Evolutionary conservation across 306 rosid species (phyloP), one percentile per base, ranked within the genome.

Genomic region (Quercus agrifolia): DNA sequence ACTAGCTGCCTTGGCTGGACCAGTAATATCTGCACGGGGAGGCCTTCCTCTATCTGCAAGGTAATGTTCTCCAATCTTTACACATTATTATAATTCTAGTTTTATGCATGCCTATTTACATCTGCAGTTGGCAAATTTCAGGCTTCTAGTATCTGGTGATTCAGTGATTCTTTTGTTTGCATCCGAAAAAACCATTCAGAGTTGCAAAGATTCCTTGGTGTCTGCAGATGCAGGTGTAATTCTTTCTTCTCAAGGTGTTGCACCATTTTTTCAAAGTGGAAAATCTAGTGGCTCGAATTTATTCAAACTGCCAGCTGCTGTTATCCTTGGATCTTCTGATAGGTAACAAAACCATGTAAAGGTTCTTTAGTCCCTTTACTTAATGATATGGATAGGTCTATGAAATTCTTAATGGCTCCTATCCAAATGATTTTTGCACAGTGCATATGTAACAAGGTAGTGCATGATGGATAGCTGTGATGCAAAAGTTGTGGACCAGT

Each of bases 1-100:
- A 69, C 84, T 88, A 11, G 70, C 74, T 70, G 71, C 83, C 71
- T 81, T 88, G 83, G 73, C 83, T 75, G 89, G 78, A 58, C 86
- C 81, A 38, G 73, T 88, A 61, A 81, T 88, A 75, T 69, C 67
- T 70, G 86, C 89, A 41, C 86, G 89, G 11, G 81, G 87, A 76
- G 89, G 84, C 33, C 83, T 85, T 71, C 81, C 91, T 74, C 61
- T 88, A 70, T 80, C 86, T 74, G 91, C 78, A 79, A 83, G 86
- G 89, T 81, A 62, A 46, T 55, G 55, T 41, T 62, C 27, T 28
- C 56, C 28, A 55, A 55, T 61, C 27, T 44, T 74, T 33, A 1
- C 15, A 58, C 56, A n/a, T 10, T 54, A 17, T 19, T 33, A 7
- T 14, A 23, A 54, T 76, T 33, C 28, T 12, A 31, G 17, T 27